Evolutionary conservation across 148 eudicot species (phyloP).

Genomic region (Fagopyrum esculentum): DNA sequence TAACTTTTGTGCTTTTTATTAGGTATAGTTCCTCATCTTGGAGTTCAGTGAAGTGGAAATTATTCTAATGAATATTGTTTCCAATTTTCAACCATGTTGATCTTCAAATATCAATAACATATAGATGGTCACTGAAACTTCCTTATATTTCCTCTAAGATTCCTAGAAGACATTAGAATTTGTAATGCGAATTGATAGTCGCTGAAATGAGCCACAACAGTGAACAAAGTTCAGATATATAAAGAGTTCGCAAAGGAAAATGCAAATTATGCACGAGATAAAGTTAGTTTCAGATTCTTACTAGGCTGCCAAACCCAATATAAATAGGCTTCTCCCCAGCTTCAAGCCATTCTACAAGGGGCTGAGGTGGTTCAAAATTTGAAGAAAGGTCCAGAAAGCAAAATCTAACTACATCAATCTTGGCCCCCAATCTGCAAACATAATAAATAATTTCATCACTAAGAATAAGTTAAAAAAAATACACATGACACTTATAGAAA

Average conservation of each 20-base stretch:
- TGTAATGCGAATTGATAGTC: not conserved
- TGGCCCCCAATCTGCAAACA: conserved; percentile 91
- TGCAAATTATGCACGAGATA: not conserved
- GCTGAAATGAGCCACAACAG: not conserved
- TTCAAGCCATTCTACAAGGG: conserved; percentile 77
- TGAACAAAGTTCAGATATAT: not conserved
- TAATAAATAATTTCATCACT: conserved; percentile 10
- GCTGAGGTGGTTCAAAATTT: conserved; percentile 82
- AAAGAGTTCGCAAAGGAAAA: not conserved
- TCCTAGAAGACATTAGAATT: not conserved
- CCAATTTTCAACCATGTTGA: not conserved
- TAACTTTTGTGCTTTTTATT: too few relatives aligned
- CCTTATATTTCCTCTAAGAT: not conserved
- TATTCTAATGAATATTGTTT: too few relatives aligned
- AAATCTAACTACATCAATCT: conserved; percentile 95
- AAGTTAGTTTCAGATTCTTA: conserved; percentile 29
- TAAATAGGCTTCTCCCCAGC: conserved; percentile 77
- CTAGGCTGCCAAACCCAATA: conserved; percentile 98
- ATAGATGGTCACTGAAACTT: not conserved
- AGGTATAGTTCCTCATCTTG: too few relatives aligned
- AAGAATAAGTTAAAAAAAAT: not conserved
- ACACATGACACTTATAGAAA: not conserved
- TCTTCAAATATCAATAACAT: not conserved
- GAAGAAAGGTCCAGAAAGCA: conserved; percentile 99
- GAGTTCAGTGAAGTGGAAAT: too few relatives aligned